Evolutionary conservation across 176 grass and related monocot genomes (phyloP).

Genomic region (Olyra latifolia): DNA sequence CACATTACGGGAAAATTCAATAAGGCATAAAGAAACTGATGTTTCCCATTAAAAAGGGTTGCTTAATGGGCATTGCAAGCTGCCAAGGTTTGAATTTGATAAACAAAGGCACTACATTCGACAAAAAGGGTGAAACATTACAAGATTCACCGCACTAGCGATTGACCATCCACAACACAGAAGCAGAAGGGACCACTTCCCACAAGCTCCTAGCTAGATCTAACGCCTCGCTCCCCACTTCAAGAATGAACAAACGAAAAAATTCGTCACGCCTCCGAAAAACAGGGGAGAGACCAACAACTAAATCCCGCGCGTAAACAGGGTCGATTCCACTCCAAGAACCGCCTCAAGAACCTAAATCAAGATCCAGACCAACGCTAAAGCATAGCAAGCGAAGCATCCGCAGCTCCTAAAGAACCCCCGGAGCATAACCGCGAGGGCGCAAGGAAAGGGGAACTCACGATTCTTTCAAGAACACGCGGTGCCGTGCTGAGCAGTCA

Average conservation of each 20-base stretch:
- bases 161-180: background rate
- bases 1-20: background rate
- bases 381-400: background rate
- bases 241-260: no score
- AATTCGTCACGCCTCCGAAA: background rate
- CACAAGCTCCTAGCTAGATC: background rate
- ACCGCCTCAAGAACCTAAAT: background rate
- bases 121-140: background rate
- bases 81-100: background rate
- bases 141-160: background rate
- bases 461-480: background rate
- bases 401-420: no score
- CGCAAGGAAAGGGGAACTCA: conserved; percentile 9
- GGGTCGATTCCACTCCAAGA: background rate
- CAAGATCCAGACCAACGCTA: conserved; percentile 3
- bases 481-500: background rate
- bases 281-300: background rate
- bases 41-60: background rate
- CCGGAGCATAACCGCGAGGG: background rate
- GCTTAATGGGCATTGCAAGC: conserved; percentile 3
- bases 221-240: background rate
- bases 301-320: background rate
- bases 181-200: background rate
- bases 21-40: background rate
- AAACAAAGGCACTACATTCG: conserved; percentile 8